A percentile compares a stretch with the other conserved stretches of the same genome.
Conservation (phyloP, 2,329 filamentous ascomycete genomes). For the Didymella keratinophila region DNA sequence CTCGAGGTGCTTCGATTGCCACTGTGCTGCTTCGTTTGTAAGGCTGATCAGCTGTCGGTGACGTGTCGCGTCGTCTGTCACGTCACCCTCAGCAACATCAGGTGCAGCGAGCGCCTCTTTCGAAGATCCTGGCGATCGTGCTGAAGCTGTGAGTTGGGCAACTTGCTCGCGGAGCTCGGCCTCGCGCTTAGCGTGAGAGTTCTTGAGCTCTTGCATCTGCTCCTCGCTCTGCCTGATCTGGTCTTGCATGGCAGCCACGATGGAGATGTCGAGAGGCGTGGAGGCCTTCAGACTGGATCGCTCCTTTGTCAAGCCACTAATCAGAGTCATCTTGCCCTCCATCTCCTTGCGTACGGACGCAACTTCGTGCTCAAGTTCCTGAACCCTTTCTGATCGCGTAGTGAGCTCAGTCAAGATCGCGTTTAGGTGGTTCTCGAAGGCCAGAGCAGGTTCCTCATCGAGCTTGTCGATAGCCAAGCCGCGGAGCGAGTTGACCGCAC, state of each 20-base stretch:
- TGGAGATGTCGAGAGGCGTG: constrained; percentile 87
- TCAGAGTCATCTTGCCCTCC: constrained; percentile 95
- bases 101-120: constrained; percentile 32
- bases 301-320: constrained; percentile 91
- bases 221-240: constrained; percentile 86
- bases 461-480: constrained; percentile 90
- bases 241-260: constrained; percentile 85
- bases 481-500: constrained; percentile 87
- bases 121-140: constrained; percentile 43
- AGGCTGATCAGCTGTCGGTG: constrained; percentile 70
- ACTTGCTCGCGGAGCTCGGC: constrained; percentile 76
- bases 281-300: constrained; percentile 83
- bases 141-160: constrained; percentile 67
- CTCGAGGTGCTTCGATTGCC: constrained; percentile 78
- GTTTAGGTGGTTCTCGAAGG: constrained; percentile 90
- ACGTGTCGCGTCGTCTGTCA: constrained; percentile 50
- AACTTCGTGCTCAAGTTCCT: constrained; percentile 86
- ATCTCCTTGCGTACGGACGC: constrained; percentile 89
- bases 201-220: constrained; percentile 76
- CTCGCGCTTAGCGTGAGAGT: constrained; percentile 76
- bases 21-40: constrained; percentile 73
- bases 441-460: constrained; percentile 82
- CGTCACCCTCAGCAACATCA: constrained; percentile 18
- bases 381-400: constrained; percentile 84
- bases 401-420: constrained; percentile 93